phyloP scores from a whole-genome alignment of 1,139 yeast species.

The Pichia sp. region DNA sequence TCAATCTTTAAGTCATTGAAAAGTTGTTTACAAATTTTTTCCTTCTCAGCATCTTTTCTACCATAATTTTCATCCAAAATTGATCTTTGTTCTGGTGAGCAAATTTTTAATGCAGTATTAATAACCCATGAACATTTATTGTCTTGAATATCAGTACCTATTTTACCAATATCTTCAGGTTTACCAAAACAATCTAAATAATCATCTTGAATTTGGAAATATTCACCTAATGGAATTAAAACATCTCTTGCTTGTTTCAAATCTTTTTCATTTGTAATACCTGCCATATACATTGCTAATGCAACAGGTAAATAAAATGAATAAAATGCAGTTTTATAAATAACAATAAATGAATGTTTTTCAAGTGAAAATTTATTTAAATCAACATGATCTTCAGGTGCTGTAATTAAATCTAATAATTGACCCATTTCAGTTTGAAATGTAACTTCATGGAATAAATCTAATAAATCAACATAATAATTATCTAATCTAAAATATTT shows the following conservation, averaged over 20 bases:
- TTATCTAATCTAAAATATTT: conserved; percentile 76
- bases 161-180: conserved; percentile 95
- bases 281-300: conserved; percentile 90
- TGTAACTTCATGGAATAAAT: conserved; percentile 89
- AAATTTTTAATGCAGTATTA: conserved; percentile 83
- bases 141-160: conserved; percentile 97
- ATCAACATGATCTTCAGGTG: conserved; percentile 93
- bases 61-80: conserved; percentile 88
- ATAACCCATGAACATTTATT: conserved; percentile 98
- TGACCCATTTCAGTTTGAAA: conserved; percentile 98
- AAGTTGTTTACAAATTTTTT: conserved; percentile 65
- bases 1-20: conserved; percentile 72
- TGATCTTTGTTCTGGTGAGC: conserved; percentile 73
- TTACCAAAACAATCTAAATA: conserved; percentile 96
- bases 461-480: conserved; percentile 86
- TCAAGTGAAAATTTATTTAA: conserved; percentile 77
- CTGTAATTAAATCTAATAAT: conserved; percentile 88
- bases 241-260: conserved; percentile 84
- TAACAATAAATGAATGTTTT: conserved; percentile 92
- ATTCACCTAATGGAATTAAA: conserved; percentile 92
- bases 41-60: conserved; percentile 64
- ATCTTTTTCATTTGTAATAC: conserved; percentile 62
- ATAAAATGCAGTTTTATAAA: conserved; percentile 95
- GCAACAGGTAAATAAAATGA: conserved; percentile 98
- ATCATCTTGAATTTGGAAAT: conserved; percentile 98